Conservation (phyloP, 768 basidiomycete species). For the Xerocomus potaroensis region DNA sequence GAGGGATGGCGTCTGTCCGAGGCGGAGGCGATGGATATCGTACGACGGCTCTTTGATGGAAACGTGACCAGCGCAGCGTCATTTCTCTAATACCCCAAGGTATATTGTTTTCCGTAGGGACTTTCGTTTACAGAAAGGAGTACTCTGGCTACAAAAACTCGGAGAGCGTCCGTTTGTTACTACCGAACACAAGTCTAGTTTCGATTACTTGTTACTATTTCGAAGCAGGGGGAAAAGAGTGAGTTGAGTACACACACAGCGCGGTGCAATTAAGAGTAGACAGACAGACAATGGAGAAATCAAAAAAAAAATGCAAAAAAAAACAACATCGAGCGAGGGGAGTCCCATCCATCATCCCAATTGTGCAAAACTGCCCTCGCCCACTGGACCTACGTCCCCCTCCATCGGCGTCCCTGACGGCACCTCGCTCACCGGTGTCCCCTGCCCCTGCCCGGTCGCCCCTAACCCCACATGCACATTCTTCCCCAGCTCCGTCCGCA, state of each 20-base stretch:
- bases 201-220: conserved; percentile 2
- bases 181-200: not conserved
- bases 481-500: conserved; percentile 60
- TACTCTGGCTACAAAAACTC: too few relatives aligned
- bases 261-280: not conserved
- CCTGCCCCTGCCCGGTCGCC: conserved; percentile 65
- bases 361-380: conserved; percentile 52
- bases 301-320: conserved; percentile 5
- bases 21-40: conserved; percentile 6
- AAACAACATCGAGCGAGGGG: conserved; percentile 16
- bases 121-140: too few relatives aligned
- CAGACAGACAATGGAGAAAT: not conserved
- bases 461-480: conserved; percentile 43
- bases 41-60: conserved; percentile 13
- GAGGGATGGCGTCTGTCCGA: conserved; percentile 10
- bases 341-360: conserved; percentile 36
- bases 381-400: conserved; percentile 51
- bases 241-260: conserved; percentile 2
- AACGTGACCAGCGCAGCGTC: not conserved
- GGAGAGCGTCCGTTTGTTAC: not conserved
- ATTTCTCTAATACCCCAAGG: not conserved
- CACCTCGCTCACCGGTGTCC: conserved; percentile 53
- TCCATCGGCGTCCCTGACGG: conserved; percentile 41
- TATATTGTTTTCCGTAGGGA: too few relatives aligned
- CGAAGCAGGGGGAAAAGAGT: not conserved